A percentile compares a stretch with the other conserved stretches of the same genome.
These are phyloP conservation scores for Salix suchowensis DNA, from an alignment of 345 rosid species.

Conservation along the genomic window DNA sequence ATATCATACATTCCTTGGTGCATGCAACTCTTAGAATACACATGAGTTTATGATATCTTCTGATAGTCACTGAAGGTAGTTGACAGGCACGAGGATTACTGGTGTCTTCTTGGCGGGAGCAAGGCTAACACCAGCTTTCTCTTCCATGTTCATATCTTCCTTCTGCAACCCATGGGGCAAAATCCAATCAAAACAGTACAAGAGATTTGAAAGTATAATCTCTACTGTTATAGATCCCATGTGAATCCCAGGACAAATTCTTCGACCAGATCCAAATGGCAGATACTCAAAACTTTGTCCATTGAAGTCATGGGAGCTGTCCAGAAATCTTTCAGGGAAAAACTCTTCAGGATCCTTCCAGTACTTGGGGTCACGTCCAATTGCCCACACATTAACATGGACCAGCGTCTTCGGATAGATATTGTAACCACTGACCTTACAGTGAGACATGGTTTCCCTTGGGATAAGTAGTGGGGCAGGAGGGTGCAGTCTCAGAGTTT, in stretches of 20 bases:
- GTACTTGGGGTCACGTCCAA: background rate
- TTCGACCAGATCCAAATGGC: slow-evolving; percentile 18
- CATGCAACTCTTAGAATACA: background rate
- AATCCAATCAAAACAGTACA: slow-evolving; percentile 13
- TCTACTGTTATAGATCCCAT: slow-evolving; percentile 3
- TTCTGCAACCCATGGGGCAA: slow-evolving; percentile 6
- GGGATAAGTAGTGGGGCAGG: slow-evolving; percentile 39
- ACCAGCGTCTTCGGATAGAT: slow-evolving; percentile 32
- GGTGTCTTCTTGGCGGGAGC: slow-evolving; percentile 29
- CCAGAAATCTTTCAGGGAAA: slow-evolving; percentile 2
- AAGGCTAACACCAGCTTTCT: slow-evolving; percentile 33
- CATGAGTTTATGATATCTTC: background rate
- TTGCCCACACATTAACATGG: slow-evolving; percentile 23
- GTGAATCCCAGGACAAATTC: slow-evolving; percentile 13
- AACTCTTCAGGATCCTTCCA: slow-evolving; percentile 7
- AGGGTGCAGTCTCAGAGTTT: slow-evolving; percentile 50
- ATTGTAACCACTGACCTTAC: slow-evolving; percentile 29
- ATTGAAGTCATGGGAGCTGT: slow-evolving; percentile 6
- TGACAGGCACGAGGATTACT: slow-evolving; percentile 19
- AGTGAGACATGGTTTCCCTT: slow-evolving; percentile 41
- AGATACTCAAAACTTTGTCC: slow-evolving; percentile 10
- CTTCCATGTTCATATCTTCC: slow-evolving; percentile 21
- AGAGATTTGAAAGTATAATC: slow-evolving; percentile 8
- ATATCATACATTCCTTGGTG: background rate
- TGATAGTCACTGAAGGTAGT: too few relatives aligned